Evolutionary conservation across 140 eudicot genomes (phyloP), one percentile per base, ranked within the genome.

Genomic region (Cichorium intybus): DNA sequence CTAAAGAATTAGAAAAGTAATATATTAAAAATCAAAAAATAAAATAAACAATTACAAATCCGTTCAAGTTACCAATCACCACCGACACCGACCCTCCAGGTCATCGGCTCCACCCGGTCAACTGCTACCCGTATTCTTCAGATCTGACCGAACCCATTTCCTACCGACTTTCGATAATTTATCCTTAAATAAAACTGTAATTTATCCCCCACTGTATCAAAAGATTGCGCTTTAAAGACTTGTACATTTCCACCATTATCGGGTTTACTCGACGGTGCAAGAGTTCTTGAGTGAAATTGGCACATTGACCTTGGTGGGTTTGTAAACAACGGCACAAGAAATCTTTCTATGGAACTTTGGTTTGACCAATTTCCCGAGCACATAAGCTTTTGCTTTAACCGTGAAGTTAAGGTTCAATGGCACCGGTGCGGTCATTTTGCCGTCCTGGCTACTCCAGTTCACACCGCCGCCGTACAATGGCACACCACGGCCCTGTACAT

Each of bases 381-480:
- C 96, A 39, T 93, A 88, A 2, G 90, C 99, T 60, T 81, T 75
- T 28, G 90, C 95, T 70, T 89, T 75, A 27, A 93, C 86, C 47
- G 71, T 76, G 78, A 88, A 85, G 59, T 70, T 76, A 22, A 88
- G 77, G 66, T 43, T 72, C n/a, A 93, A 37, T 0, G 95, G 82
- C 57, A 88, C 86, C 0, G 97, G 97, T 34, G 83, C 70, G 3
- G 70, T 71, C 10, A 82, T 66, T 41, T 80, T 76, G 15, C 89
- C 96, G 35, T 72, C 65, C 15, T 48, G 28, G 66, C 77, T 85
- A 27, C 76, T 76, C 87, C 80, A 74, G 22, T 75, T 63, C 15
- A 79, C 77, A 20, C 90, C 85, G 0, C 85, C 97, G 16, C 95
- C 97, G 46, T 93, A 88, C n/a, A 88, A 23, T 11, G 99, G 99